Base-by-base conservation (phyloP, 495 filamentous ascomycete species). In the Lasiosphaeria ovina region DNA sequence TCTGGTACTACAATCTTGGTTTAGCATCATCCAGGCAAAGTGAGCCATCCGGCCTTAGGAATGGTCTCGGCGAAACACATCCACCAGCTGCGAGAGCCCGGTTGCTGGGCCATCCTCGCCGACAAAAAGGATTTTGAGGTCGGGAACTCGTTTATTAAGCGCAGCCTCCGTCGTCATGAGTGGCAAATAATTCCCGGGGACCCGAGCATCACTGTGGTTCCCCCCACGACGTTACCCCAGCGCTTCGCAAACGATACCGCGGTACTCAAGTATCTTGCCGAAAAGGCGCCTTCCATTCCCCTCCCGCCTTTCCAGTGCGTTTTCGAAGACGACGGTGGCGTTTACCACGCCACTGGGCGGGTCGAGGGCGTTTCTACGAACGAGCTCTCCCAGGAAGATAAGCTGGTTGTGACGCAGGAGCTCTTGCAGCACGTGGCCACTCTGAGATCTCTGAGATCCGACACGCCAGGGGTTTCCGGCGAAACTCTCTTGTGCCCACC, bases 401-500 rank as follows among this genome's bases (percentile, higher is more conserved):
- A 52, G 50, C 31, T 3, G 31, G 50, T 52, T 7, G 50, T 52
- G 5, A 52, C 16, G 9, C 7, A 32, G 31, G 50, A 52, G 50
- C 33, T 52, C 8, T 34, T 52, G 7, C 16, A 52, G n/a, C 31
- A 52, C 34, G 31, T 52, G 8, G 50, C 50, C 8, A 52, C 50
- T 4, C 50, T 52, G 8, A 32, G 17, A 32, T 52, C 50, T 8
- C 50, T 38, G 7, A 16, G 50, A 52, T 52, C 48, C 38, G 40
- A 56, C n/a, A 56, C 54, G 8, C 40, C 40, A 6, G 54, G 54
- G 17, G 54, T 56, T 11, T 36, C 54, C 4, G 55, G 55, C 55
- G 17, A 57, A 35, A 35, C 44, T 32, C 55, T 57, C 14, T 10
- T 57, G 10, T 49, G 32, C 16, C 32, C 55, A 11, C 45, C 56